These are phyloP conservation scores for Penicillium sp. DNA, from an alignment of 2,329 filamentous ascomycete species.

Conservation along the genomic window DNA sequence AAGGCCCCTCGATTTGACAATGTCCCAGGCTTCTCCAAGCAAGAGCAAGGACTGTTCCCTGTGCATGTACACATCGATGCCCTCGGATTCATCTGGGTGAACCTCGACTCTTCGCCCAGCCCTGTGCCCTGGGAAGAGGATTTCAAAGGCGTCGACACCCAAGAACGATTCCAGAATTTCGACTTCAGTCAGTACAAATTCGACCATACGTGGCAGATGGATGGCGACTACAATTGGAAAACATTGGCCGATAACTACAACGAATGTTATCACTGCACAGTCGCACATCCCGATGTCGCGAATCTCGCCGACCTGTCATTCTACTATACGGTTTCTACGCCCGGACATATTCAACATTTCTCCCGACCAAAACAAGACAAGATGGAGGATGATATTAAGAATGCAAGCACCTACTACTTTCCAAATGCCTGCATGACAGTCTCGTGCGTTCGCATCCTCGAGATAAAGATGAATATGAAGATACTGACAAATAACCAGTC, in stretches of 20 bases:
- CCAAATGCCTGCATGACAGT: constrained; percentile 40
- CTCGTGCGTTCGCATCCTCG: constrained; percentile 27
- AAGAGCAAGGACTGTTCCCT: constrained; percentile 46
- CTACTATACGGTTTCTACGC: constrained; percentile 55
- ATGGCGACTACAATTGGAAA: constrained; percentile 63
- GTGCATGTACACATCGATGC: constrained; percentile 57
- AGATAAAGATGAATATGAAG: not conserved
- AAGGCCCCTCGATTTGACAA: constrained; percentile 60
- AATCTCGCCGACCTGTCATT: constrained; percentile 56
- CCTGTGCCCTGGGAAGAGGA: constrained; percentile 54
- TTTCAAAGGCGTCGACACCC: constrained; percentile 52
- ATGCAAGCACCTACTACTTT: constrained; percentile 38
- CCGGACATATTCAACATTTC: constrained; percentile 54
- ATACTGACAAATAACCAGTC: constrained; percentile 33
- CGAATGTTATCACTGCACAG: constrained; percentile 33
- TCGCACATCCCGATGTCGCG: constrained; percentile 31
- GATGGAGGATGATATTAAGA: constrained; percentile 47
- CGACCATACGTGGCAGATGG: constrained; percentile 60
- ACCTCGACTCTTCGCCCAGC: constrained; percentile 47
- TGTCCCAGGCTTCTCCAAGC: constrained; percentile 52
- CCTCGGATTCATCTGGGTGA: constrained; percentile 61
- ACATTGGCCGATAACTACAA: constrained; percentile 66
- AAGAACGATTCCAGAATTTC: constrained; percentile 50
- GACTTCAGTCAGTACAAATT: constrained; percentile 57
- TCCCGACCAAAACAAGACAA: constrained; percentile 50